Evolutionary conservation across 2,329 filamentous ascomycete species (phyloP).

Genomic region (Penicillium sp.): DNA sequence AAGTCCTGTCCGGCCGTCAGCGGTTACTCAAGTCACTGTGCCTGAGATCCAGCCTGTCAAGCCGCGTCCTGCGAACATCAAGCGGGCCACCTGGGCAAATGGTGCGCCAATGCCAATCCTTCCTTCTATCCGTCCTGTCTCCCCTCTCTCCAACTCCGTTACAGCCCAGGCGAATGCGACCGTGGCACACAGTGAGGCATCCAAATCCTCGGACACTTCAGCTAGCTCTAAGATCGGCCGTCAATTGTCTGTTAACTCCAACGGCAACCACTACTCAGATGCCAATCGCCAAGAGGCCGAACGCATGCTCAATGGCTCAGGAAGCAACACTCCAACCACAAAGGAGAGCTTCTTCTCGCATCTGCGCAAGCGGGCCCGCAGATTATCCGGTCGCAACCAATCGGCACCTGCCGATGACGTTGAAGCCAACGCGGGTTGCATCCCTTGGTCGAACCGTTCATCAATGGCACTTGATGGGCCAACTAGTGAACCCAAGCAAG

Average conservation of each 20-base stretch:
- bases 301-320: conserved; percentile 79
- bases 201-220: conserved; percentile 29
- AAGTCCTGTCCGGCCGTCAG: conserved; percentile 41
- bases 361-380: conserved; percentile 84
- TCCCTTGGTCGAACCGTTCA: conserved; percentile 82
- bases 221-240: conserved; percentile 84
- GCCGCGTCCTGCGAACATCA: conserved; percentile 61
- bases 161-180: conserved; percentile 80
- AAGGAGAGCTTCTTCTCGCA: conserved; percentile 99
- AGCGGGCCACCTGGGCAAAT: conserved; percentile 92
- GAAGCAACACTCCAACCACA: conserved; percentile 70
- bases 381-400: conserved; percentile 88
- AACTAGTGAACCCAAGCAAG: conserved; percentile 47
- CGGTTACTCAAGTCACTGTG: conserved; percentile 42
- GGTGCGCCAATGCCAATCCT: conserved; percentile 90
- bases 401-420: conserved; percentile 81
- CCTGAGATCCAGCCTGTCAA: conserved; percentile 51
- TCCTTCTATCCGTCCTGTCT: conserved; percentile 90
- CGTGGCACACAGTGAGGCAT: conserved; percentile 54
- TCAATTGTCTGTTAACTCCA: conserved; percentile 87
- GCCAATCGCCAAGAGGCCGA: conserved; percentile 88
- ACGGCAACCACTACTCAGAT: conserved; percentile 89
- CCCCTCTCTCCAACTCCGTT: conserved; percentile 90
- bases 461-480: conserved; percentile 73
- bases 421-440: conserved; percentile 89